Evolutionary conservation across 331 rosid genomes (phyloP).

Genomic region (Malus hybrid): DNA sequence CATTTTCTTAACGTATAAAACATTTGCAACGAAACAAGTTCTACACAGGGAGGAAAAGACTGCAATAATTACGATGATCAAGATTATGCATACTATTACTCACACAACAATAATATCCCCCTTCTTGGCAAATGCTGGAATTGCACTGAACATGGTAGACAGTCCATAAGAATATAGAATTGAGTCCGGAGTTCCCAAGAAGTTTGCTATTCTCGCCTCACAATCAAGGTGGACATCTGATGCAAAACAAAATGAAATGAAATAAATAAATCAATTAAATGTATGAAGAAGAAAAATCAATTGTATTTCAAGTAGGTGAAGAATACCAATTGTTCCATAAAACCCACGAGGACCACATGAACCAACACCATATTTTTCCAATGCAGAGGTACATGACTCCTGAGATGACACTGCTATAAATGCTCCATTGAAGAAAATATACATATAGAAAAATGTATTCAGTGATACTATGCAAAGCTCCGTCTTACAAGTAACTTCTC

Average conservation of each 20-base stretch:
- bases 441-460: too few relatives aligned
- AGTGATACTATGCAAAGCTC: too few relatives aligned
- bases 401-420: too few relatives aligned
- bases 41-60: not conserved
- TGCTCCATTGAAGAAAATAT: too few relatives aligned
- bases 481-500: too few relatives aligned
- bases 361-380: too few relatives aligned
- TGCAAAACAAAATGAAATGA: constrained; percentile 14
- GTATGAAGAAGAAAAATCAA: not conserved
- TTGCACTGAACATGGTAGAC: constrained; percentile 98
- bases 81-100: constrained; percentile 29
- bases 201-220: constrained; percentile 91
- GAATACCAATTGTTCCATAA: too few relatives aligned
- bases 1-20: not conserved
- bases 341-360: too few relatives aligned
- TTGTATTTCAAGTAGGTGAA: constrained; percentile 9
- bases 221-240: constrained; percentile 98
- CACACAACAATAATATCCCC: constrained; percentile 94
- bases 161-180: constrained; percentile 94
- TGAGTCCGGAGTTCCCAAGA: constrained; percentile 97
- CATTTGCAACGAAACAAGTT: not conserved
- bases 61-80: not conserved
- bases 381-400: too few relatives aligned
- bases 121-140: constrained; percentile 91
- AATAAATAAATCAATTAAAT: too few relatives aligned